phyloP scores from a whole-genome alignment of 1,284 basidiomycete species.

The Pyrrhoderma noxium region DNA sequence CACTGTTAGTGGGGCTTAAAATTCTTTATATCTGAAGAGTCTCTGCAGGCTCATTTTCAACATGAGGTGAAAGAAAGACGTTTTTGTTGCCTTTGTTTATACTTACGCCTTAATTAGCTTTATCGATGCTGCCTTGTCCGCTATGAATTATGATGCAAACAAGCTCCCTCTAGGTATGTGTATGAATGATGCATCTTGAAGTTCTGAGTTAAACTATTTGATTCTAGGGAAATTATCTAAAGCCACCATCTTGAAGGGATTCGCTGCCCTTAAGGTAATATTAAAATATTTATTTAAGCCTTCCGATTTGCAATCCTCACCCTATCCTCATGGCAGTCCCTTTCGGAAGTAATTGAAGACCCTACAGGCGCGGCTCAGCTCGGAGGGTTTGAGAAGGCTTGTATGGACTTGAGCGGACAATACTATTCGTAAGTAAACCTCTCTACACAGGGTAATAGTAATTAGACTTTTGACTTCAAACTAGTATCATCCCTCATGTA shows the following conservation, averaged over 20 bases:
- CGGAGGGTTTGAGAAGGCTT: constrained; percentile 35
- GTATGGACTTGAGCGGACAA: constrained; percentile 39
- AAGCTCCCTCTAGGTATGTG: constrained; percentile 52
- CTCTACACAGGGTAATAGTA: constrained; percentile 8
- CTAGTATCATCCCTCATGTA: constrained; percentile 53
- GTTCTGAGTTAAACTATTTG: constrained; percentile 4
- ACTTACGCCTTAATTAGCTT: constrained; percentile 29
- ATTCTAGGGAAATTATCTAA: constrained; percentile 47
- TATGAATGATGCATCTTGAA: not conserved
- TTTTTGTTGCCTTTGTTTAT: not conserved
- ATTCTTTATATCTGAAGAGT: constrained; percentile 25
- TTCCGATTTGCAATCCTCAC: not conserved
- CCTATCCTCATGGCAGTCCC: constrained; percentile 28
- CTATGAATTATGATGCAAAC: constrained; percentile 65
- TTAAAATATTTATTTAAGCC: not conserved
- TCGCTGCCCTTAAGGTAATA: constrained; percentile 47
- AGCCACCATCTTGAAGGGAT: constrained; percentile 49
- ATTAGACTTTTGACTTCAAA: not conserved
- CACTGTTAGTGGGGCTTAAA: not conserved
- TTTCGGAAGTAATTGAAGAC: constrained; percentile 46
- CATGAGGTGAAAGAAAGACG: constrained; percentile 31
- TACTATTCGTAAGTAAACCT: constrained; percentile 51
- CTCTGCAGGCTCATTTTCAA: constrained; percentile 54
- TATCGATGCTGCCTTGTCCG: constrained; percentile 50
- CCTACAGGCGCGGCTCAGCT: constrained; percentile 33